Evolutionary conservation across 1,284 basidiomycete genomes (phyloP).

Genomic region (Boletus smithii): DNA sequence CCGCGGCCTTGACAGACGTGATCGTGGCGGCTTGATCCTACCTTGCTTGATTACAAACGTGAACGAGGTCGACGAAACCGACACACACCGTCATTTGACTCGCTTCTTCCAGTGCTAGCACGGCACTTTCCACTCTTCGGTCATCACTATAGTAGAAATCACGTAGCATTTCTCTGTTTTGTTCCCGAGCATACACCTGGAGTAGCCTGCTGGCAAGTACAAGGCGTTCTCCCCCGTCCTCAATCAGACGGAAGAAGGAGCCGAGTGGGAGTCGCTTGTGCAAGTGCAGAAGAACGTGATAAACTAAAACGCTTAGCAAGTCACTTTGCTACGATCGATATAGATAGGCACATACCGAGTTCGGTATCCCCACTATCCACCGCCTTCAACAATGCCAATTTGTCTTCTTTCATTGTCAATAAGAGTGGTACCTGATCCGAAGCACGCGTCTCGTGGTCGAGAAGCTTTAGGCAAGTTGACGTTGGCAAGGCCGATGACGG

Average conservation of each 20-base stretch:
- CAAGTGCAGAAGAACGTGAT: slow-evolving; percentile 85
- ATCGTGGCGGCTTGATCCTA: slow-evolving; percentile 73
- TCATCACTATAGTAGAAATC: slow-evolving; percentile 99
- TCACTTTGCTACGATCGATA: not conserved
- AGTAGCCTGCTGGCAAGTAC: slow-evolving; percentile 73
- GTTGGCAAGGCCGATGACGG: not conserved
- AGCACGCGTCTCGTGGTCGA: slow-evolving; percentile 87
- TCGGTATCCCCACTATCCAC: slow-evolving; percentile 96
- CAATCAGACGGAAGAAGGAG: slow-evolving; percentile 91
- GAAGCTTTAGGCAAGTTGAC: slow-evolving; percentile 50
- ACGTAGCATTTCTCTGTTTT: slow-evolving; percentile 86
- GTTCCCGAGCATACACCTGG: slow-evolving; percentile 86
- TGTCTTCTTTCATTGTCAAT: slow-evolving; percentile 92
- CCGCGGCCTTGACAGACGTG: slow-evolving; percentile 73
- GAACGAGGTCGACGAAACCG: not conserved
- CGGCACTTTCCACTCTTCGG: slow-evolving; percentile 86
- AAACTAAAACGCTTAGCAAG: slow-evolving; percentile 53
- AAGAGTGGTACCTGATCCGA: slow-evolving; percentile 93
- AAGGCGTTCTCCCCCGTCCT: slow-evolving; percentile 78
- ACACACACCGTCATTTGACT: slow-evolving; percentile 52
- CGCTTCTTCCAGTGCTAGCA: slow-evolving; percentile 83
- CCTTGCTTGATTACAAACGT: slow-evolving; percentile 1
- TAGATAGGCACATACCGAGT: slow-evolving; percentile 58
- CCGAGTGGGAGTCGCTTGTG: slow-evolving; percentile 83
- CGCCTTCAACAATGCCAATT: slow-evolving; percentile 84